Evolutionary conservation across 257 asterid genomes (phyloP).

Genomic region (Solanum pennellii): DNA sequence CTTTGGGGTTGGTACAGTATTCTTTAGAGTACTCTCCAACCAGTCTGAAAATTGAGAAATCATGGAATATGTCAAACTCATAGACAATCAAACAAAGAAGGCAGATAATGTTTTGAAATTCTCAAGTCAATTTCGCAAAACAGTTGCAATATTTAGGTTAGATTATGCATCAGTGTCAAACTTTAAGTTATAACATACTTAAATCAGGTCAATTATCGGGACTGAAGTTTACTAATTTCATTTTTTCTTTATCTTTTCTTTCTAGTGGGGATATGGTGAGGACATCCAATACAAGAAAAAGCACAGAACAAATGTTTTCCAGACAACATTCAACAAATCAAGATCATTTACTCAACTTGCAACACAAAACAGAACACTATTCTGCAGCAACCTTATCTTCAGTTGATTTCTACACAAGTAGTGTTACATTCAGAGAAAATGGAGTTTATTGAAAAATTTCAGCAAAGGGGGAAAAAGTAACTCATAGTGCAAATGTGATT

Average conservation of each 20-base stretch:
- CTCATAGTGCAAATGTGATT: neutral
- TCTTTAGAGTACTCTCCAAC: constrained; percentile 61
- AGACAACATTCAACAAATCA: neutral
- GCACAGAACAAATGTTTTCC: neutral
- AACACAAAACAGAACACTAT: neutral
- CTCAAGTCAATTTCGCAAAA: neutral
- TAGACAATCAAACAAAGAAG: neutral
- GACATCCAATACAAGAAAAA: neutral
- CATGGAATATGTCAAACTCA: neutral
- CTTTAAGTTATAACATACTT: neutral
- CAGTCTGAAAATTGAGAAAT: constrained; percentile 46
- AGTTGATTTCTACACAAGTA: neutral
- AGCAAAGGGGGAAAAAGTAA: neutral
- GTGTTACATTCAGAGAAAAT: neutral
- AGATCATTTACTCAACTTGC: neutral
- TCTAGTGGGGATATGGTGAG: neutral
- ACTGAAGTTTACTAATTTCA: neutral
- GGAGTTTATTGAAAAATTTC: neutral
- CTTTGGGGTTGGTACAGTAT: constrained; percentile 85
- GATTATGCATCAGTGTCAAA: neutral
- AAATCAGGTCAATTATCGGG: neutral
- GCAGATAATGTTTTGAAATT: neutral
- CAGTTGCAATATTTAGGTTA: neutral
- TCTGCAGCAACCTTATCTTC: neutral
- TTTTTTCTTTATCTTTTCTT: neutral